Evolutionary conservation across 192 early-diverging fungal genomes (phyloP).

Genomic region (Coemansia sp.): DNA sequence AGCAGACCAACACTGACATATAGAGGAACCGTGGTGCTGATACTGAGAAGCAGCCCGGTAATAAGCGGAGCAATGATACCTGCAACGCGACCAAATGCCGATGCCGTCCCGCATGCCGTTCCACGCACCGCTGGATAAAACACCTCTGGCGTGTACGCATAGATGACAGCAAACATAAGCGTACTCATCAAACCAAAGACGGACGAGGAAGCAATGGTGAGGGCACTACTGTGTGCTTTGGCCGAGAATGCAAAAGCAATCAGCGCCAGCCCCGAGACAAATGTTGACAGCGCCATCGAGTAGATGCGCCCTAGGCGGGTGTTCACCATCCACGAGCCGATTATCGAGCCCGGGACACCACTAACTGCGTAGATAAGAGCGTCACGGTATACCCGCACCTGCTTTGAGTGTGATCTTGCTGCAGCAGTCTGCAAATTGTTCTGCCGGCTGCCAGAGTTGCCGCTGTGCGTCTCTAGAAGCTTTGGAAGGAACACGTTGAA

Average conservation of each 20-base stretch:
- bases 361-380: slow-evolving; percentile 72
- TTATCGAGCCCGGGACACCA: slow-evolving; percentile 79
- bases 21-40: slow-evolving; percentile 63
- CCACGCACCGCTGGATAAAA: slow-evolving; percentile 76
- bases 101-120: slow-evolving; percentile 76
- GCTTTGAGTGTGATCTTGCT: slow-evolving; percentile 21
- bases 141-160: slow-evolving; percentile 87
- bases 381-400: slow-evolving; percentile 68
- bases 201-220: slow-evolving; percentile 63
- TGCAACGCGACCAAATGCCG: slow-evolving; percentile 69
- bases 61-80: slow-evolving; percentile 76
- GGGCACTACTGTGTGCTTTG: slow-evolving; percentile 43
- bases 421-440: neutral
- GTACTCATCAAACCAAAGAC: slow-evolving; percentile 66
- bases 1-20: slow-evolving; percentile 66
- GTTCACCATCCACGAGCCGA: slow-evolving; percentile 68
- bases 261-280: slow-evolving; percentile 66
- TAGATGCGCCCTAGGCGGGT: slow-evolving; percentile 72
- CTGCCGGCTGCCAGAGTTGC: neutral
- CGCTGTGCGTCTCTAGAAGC: slow-evolving; percentile 60
- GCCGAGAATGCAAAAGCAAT: slow-evolving; percentile 66
- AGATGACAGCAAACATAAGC: slow-evolving; percentile 82
- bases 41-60: slow-evolving; percentile 62
- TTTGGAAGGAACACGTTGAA: slow-evolving; percentile 86
- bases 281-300: slow-evolving; percentile 77